Evolutionary conservation across 768 basidiomycete species (phyloP).

Genomic region (Cubamyces lactineus): DNA sequence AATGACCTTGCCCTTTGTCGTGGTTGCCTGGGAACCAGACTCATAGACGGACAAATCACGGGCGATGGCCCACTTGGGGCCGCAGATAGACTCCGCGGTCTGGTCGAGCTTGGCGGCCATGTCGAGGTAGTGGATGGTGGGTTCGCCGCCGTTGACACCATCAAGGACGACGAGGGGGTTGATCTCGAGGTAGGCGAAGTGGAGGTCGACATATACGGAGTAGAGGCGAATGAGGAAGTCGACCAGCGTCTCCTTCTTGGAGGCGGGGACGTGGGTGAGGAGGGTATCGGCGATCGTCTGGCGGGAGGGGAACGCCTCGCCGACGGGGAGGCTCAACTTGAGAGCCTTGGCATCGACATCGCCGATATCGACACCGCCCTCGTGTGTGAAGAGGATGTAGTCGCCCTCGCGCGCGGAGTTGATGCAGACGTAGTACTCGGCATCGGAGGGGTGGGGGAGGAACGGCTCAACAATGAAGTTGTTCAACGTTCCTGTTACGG

Average conservation of each 20-base stretch:
- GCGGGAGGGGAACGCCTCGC: constrained; percentile 79
- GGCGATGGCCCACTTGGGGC: constrained; percentile 98
- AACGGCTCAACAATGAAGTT: constrained; percentile 99
- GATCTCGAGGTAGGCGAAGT: constrained; percentile 99
- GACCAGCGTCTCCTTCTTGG: constrained; percentile 87
- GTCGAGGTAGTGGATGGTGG: constrained; percentile 92
- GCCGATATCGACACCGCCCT: constrained; percentile 98
- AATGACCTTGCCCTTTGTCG: constrained; percentile 52
- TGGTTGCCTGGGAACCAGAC: constrained; percentile 44
- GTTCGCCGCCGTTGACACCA: constrained; percentile 65
- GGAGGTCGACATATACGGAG: constrained; percentile 96
- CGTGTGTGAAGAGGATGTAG: constrained; percentile 96
- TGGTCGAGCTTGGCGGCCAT: constrained; percentile 99
- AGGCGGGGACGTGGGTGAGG: constrained; percentile 79
- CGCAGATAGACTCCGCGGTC: constrained; percentile 97
- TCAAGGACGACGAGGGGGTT: constrained; percentile 97
- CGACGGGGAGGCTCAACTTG: constrained; percentile 81
- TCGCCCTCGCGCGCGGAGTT: constrained; percentile 95
- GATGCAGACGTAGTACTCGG: constrained; percentile 98
- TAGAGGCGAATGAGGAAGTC: constrained; percentile 96
- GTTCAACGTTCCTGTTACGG: constrained; percentile 91
- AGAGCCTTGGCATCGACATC: constrained; percentile 98
- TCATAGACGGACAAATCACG: constrained; percentile 85
- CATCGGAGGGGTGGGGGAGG: constrained; percentile 90
- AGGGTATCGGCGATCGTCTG: constrained; percentile 74